phyloP scores from a whole-genome alignment of 768 basidiomycete species.

The Suillus lakei region DNA sequence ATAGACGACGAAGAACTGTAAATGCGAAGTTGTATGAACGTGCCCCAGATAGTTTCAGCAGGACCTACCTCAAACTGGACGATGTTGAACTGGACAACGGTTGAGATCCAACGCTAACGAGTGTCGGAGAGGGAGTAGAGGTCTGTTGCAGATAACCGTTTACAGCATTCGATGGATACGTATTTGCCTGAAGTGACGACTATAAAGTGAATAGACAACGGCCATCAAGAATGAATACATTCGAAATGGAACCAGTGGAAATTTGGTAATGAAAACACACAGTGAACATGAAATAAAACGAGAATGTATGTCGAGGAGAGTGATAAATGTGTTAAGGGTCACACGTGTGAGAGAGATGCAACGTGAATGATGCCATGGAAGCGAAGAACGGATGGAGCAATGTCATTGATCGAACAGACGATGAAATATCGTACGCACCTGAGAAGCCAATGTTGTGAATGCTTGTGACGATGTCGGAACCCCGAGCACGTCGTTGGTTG shows the following conservation, averaged over 20 bases:
- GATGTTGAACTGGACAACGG: not conserved
- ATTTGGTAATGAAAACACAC: not conserved
- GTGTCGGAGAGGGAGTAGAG: not conserved
- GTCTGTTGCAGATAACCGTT: conserved; percentile 2
- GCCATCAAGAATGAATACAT: not conserved
- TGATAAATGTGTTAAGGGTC: not conserved
- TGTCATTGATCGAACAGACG: not conserved
- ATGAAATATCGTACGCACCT: not conserved
- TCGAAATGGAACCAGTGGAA: not conserved
- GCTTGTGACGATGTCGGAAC: not conserved
- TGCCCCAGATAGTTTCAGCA: not conserved
- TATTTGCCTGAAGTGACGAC: not conserved
- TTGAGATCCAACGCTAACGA: not conserved
- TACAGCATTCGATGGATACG: not conserved
- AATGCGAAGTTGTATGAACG: not conserved
- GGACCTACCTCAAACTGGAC: not conserved
- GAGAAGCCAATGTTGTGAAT: not conserved
- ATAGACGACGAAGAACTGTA: not conserved
- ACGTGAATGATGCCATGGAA: not conserved
- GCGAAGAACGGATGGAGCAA: not conserved
- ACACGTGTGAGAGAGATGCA: not conserved
- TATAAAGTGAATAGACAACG: not conserved
- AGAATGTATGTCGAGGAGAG: not conserved
- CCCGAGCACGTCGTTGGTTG: not conserved
- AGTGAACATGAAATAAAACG: not conserved